A percentile compares a stretch with the other conserved stretches of the same genome.
phyloP scores from a whole-genome alignment of 345 rosid species.

The Bruguiera parviflora region DNA sequence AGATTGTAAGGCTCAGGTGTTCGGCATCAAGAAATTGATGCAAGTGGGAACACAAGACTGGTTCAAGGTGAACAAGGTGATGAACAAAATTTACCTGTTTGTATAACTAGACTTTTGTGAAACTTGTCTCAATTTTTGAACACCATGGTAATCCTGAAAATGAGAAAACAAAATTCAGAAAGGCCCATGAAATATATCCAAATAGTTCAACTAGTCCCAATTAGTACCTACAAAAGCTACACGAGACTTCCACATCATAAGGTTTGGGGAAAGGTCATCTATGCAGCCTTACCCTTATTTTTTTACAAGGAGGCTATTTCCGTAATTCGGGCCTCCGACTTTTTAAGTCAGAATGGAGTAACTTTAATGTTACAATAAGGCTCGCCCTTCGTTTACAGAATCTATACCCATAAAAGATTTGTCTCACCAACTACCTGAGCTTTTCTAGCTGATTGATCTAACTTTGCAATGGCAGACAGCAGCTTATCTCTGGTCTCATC shows the following conservation, averaged over 20 bases:
- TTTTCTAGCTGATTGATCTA: slow-evolving; percentile 57
- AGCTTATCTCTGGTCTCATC: slow-evolving; percentile 47
- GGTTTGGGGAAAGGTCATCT: too few species aligned
- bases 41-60: not conserved
- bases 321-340: too few species aligned
- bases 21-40: not conserved
- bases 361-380: too few species aligned
- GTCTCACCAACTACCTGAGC: slow-evolving; percentile 42
- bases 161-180: slow-evolving; percentile 8
- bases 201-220: not conserved
- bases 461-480: slow-evolving; percentile 49
- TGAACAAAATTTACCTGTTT: slow-evolving; percentile 56
- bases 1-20: not conserved
- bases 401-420: too few species aligned
- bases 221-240: too few species aligned
- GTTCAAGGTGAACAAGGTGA: too few species aligned
- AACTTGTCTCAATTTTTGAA: slow-evolving; percentile 72
- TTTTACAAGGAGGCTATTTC: too few species aligned
- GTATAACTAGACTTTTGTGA: slow-evolving; percentile 62
- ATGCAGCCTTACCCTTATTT: too few species aligned
- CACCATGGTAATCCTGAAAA: slow-evolving; percentile 78
- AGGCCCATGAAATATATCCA: not conserved
- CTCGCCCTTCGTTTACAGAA: too few species aligned
- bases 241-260: too few species aligned
- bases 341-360: too few species aligned